Evolutionary conservation across 2,329 filamentous ascomycete species (phyloP), one percentile per base, ranked within the genome.

Genomic region (Stachybotrys chlorohalonatus): DNA sequence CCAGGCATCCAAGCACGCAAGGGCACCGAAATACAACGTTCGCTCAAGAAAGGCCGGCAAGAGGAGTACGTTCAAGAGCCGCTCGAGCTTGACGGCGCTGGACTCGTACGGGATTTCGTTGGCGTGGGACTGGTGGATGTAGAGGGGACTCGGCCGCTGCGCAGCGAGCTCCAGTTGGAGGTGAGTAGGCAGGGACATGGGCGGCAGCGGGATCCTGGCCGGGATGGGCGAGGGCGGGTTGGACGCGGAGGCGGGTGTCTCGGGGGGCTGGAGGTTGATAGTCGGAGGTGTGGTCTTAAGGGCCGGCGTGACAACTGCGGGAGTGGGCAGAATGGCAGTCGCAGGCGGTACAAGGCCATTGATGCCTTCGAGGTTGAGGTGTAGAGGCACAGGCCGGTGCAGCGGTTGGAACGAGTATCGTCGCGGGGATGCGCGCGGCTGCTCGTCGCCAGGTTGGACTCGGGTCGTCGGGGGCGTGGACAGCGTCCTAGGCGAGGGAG

Each of bases 1-100:
- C 91, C 93, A 99, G 1, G 93, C 89, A 68, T 99, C 94, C 6
- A 99, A 77, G 70, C 94, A 99, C 7, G 93, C 92, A 39, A 97
- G 72, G 0, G 89, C 86, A 7, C 94, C 94, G 71, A 99, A 97
- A 56, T 85, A 84, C 6, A 99, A 79, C 0, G 92, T 87, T 49
- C 87, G 82, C 71, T 99, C 94, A 6, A 99, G 78, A 57, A 87
- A 89, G 0, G 84, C 81, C 0, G 93, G 91, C 4, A 99, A 74
- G 31, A 91, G 76, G 6, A 99, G 72, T 57, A 96, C 95, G 67
- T 97, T 97, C 60, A 90, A 81, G 11, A 99, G 77, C 46, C 95
- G 85, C 68, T 97, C 90, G 56, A 97, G 88, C 68, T 97, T 97
- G 63, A 95, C 82, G 32, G 87, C 87, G 24, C 90, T 93, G 5